Percentiles rank a stretch among this genome's conserved stretches.
Conservation (phyloP, 177 flowering plant species). For the Telopea speciosissima region DNA sequence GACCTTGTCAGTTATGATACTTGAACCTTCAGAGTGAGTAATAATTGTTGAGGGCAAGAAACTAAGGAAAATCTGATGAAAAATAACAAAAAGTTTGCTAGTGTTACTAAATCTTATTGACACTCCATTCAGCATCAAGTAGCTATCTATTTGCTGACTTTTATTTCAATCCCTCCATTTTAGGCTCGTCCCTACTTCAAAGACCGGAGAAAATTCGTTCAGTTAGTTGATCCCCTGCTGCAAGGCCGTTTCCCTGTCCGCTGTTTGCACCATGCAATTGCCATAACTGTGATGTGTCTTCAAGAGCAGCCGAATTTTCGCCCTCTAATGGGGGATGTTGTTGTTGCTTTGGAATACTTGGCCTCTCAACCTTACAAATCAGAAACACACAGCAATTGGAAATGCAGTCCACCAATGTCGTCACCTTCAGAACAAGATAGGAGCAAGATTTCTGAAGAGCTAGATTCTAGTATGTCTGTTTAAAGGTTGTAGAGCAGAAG, state of each 20-base stretch:
- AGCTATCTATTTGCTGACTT: neutral
- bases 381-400: conserved; percentile 16
- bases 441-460: neutral
- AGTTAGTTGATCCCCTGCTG: conserved; percentile 69
- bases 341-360: conserved; percentile 81
- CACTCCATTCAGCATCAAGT: neutral
- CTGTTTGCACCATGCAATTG: conserved; percentile 69
- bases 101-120: neutral
- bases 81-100: neutral
- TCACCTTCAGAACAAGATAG: conserved; percentile 1
- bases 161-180: conserved; percentile 8
- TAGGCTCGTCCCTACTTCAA: conserved; percentile 75
- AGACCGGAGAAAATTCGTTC: conserved; percentile 57
- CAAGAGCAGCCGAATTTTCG: conserved; percentile 79
- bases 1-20: neutral
- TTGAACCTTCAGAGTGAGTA: neutral
- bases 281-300: conserved; percentile 88
- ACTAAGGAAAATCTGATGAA: neutral
- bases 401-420: conserved; percentile 15
- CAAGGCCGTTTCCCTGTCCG: conserved; percentile 61
- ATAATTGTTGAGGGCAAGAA: neutral
- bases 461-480: conserved; percentile 7
- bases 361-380: conserved; percentile 44
- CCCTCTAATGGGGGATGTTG: conserved; percentile 71
- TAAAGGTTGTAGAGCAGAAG: neutral